A percentile compares a stretch with the other conserved stretches of the same genome.
Conservation (phyloP, 202 grass and related monocot genomes). For the Elaeis oleifera region DNA sequence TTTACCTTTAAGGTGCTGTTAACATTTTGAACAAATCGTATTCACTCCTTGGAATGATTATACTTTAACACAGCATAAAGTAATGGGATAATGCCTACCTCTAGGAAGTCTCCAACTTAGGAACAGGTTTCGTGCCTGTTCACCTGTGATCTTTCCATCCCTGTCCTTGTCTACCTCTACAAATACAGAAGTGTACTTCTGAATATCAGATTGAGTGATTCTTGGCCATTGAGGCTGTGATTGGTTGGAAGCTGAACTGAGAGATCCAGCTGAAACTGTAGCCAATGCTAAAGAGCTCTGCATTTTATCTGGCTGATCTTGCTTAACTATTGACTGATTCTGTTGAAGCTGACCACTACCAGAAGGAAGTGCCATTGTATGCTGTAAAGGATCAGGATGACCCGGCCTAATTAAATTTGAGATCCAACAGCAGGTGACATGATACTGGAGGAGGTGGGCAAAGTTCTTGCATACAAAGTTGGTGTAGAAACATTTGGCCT, state of each 20-base stretch:
- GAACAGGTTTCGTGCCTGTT: slow-evolving; percentile 82
- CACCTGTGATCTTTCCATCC: slow-evolving; percentile 94
- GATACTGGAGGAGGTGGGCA: slow-evolving; percentile 32
- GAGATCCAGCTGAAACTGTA: slow-evolving; percentile 31
- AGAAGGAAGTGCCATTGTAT: slow-evolving; percentile 25
- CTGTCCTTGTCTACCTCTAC: slow-evolving; percentile 81
- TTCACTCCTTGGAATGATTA: neutral
- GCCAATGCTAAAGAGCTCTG: slow-evolving; percentile 22
- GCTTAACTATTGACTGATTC: slow-evolving; percentile 28
- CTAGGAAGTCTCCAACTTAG: slow-evolving; percentile 99
- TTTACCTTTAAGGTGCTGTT: no score
- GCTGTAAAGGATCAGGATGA: slow-evolving; percentile 55
- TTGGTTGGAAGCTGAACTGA: slow-evolving; percentile 37
- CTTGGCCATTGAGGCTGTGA: slow-evolving; percentile 59
- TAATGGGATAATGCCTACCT: slow-evolving; percentile 31
- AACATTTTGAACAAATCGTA: no score
- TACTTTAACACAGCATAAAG: slow-evolving; percentile 11
- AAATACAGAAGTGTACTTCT: slow-evolving; percentile 95
- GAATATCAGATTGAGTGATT: slow-evolving; percentile 83
- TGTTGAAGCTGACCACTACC: slow-evolving; percentile 51
- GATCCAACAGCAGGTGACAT: slow-evolving; percentile 35
- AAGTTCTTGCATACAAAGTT: slow-evolving; percentile 23
- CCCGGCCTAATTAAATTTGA: slow-evolving; percentile 41
- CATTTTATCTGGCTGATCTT: slow-evolving; percentile 20
- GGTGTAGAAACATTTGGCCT: slow-evolving; percentile 32